Evolutionary conservation across 768 basidiomycete genomes (phyloP), one percentile per base, ranked within the genome.

Genomic region (Podaxis sp.): DNA sequence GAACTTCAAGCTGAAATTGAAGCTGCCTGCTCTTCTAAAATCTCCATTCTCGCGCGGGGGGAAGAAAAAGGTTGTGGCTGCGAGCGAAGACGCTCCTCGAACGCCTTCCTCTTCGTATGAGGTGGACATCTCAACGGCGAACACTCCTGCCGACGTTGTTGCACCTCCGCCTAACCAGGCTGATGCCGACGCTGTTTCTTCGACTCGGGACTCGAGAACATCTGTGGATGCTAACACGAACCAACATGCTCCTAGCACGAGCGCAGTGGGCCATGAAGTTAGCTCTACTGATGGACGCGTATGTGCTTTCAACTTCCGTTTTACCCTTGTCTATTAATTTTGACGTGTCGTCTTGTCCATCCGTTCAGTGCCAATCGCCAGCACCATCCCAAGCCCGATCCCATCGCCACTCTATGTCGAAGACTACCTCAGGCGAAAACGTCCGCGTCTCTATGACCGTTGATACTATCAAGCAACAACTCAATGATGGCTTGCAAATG

Each of bases 391-490:
- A 61, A 30, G 52, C 51, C 19, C 38, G 59, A 36, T 53, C 59
- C 2, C 54, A 40, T 15, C 46, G 61, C 33, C 61, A 51, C 7
- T 63, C 61, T 6, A 40, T 57, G 19, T 56, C 61, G 22, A 63
- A 57, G 22, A 9, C 26, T n/a, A 63, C 48, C 19, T 63, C 55
- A 9, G 54, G 61, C 33, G 61, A 63, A 26, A 63, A 57, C 38
- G 44, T 56, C 19, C 61, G 54, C 15, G 54, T 57, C 15, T 63
- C 54, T 6, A 36, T 62, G 19, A 55, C 53, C 13, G 61, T 62
- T 28, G 61, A 62, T 7, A 62, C 61, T 13, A 57, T 63, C 61
- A 57, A 63, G n/a, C 61, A 63, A 52, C 54, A 56, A 39, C 54
- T 63, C 36, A 63, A 48, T 28, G 61, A 63, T 36, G 46, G 54